Evolutionary conservation across 179 eudicot genomes (phyloP).

Genomic region (Camellia oleifera): DNA sequence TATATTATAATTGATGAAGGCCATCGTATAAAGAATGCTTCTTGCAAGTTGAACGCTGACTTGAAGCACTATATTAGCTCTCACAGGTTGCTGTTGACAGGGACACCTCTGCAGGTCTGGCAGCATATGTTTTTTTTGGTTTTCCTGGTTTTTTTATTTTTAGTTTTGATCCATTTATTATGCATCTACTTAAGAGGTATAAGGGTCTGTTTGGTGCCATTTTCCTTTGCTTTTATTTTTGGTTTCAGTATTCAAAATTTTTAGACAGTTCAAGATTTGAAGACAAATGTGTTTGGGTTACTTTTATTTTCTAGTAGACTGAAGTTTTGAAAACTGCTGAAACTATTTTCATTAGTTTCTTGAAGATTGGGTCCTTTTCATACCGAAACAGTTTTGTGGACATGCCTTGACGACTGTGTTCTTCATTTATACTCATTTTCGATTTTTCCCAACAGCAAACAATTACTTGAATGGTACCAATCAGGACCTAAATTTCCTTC

Average conservation of each 20-base stretch:
- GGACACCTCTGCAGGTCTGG: slow-evolving; percentile 94
- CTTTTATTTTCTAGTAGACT: background rate
- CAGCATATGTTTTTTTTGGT: background rate
- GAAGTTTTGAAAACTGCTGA: background rate
- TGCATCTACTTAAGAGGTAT: background rate
- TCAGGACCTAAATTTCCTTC: background rate
- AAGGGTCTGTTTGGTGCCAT: background rate
- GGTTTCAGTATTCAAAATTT: background rate
- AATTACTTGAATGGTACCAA: background rate
- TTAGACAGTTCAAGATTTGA: background rate
- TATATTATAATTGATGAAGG: slow-evolving; percentile 98
- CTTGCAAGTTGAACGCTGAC: slow-evolving; percentile 98
- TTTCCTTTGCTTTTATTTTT: background rate
- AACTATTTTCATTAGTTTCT: background rate
- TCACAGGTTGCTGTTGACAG: slow-evolving; percentile 93
- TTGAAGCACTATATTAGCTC: slow-evolving; percentile 89
- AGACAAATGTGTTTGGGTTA: background rate
- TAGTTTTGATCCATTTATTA: background rate
- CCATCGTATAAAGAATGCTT: slow-evolving; percentile 98
- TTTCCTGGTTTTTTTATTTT: background rate
- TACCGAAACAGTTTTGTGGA: background rate
- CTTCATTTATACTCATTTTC: background rate
- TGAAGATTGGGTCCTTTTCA: background rate
- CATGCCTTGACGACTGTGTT: background rate
- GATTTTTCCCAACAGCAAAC: background rate